These are phyloP conservation scores for Aspergillus sergii DNA, from an alignment of 2,329 filamentous ascomycete species.

Conservation along the genomic window DNA sequence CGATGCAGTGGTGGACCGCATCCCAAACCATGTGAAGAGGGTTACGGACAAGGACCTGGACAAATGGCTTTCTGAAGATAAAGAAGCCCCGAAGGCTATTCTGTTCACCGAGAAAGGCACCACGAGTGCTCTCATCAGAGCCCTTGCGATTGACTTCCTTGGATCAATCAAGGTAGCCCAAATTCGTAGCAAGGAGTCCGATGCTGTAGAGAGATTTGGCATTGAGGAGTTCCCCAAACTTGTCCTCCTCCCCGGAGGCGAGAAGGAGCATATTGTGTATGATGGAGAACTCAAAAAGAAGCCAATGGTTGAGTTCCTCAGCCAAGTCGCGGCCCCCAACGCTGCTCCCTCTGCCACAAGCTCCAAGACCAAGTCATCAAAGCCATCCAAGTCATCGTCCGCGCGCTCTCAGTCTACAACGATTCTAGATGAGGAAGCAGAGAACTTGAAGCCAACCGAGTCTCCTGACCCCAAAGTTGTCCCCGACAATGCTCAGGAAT, in stretches of 20 bases:
- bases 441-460: slow-evolving; percentile 50
- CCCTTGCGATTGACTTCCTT: slow-evolving; percentile 87
- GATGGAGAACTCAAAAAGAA: slow-evolving; percentile 84
- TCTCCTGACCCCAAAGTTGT: slow-evolving; percentile 55
- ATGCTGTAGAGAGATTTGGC: slow-evolving; percentile 71
- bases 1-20: slow-evolving; percentile 80
- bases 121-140: slow-evolving; percentile 78
- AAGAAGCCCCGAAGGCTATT: slow-evolving; percentile 77
- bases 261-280: slow-evolving; percentile 71
- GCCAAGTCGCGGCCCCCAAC: slow-evolving; percentile 76
- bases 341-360: slow-evolving; percentile 65
- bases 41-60: slow-evolving; percentile 79
- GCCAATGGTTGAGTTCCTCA: slow-evolving; percentile 78
- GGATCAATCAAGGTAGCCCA: slow-evolving; percentile 79
- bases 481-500: slow-evolving; percentile 35
- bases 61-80: slow-evolving; percentile 68
- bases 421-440: slow-evolving; percentile 36
- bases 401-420: slow-evolving; percentile 50
- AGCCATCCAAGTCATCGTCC: slow-evolving; percentile 46
- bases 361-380: slow-evolving; percentile 33
- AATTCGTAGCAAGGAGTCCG: slow-evolving; percentile 77
- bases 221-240: slow-evolving; percentile 79
- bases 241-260: slow-evolving; percentile 73
- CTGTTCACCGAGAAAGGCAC: slow-evolving; percentile 93
- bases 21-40: slow-evolving; percentile 86